Conservation (phyloP, 139 green algal species). For the Chlamydomonas sp. region DNA sequence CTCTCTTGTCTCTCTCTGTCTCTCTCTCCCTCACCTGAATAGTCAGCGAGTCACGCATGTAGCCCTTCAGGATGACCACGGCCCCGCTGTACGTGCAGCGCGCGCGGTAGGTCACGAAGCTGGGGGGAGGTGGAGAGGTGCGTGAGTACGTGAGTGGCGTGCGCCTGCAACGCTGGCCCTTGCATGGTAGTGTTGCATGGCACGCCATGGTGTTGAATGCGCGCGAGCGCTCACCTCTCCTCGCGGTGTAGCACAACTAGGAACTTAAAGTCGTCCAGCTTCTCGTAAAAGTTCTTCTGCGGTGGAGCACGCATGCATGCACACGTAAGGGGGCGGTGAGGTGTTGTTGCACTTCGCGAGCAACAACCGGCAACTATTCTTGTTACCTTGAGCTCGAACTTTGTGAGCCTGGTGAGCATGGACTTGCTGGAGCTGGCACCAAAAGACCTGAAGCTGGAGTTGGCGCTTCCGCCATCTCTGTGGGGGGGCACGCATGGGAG, state of each 20-base stretch:
- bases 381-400: conserved; percentile 37
- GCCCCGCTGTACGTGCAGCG: conserved; percentile 30
- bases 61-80: conserved; percentile 42
- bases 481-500: no score
- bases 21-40: no score
- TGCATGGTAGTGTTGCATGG: neutral
- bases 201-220: neutral
- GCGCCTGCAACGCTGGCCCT: neutral
- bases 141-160: neutral
- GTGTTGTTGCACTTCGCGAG: neutral
- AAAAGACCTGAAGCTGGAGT: no score
- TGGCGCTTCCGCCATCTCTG: no score
- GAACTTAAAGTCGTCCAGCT: conserved; percentile 42
- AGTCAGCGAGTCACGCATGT: conserved; percentile 31
- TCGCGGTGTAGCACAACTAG: conserved; percentile 35
- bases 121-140: conserved; percentile 2
- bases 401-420: conserved; percentile 28
- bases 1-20: conserved; percentile 5
- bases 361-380: neutral
- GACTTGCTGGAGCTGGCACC: conserved; percentile 17
- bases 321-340: neutral
- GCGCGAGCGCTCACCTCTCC: conserved; percentile 21
- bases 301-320: neutral
- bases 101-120: conserved; percentile 36
- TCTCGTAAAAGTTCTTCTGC: conserved; percentile 36